Base-by-base conservation (phyloP, 1,284 basidiomycete genomes). In the Boletus smithii region DNA sequence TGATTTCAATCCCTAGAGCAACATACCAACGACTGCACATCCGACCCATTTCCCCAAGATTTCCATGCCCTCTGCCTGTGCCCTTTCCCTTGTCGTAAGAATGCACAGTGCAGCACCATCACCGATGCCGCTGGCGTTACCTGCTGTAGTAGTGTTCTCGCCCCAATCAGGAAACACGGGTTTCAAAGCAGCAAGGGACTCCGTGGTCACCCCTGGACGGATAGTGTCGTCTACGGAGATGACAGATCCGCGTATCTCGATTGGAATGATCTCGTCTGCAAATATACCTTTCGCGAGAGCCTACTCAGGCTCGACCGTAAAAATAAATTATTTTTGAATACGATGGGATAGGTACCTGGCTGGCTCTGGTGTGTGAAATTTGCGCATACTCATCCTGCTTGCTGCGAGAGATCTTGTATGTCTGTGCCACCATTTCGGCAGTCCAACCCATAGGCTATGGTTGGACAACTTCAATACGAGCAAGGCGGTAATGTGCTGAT, bases 51-150 rank as follows among this genome's bases (percentile, higher is more conserved):
- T 98, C 46, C 83, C 95, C 30, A 97, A 56, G 57, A 99, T 83
- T 24, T 89, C 80, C 73, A 95, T 80, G 26, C 88, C 91, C 55
- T 93, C 85, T 65, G 81, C 80, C 69, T 90, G 80, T 16, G 95
- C 95, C 38, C 82, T 79, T 49, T 80, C 82, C 45, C 95, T 80
- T 34, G 91, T 87, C 8, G 91, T 92, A 54, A 99, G 73, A 42
- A 99, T 78, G 50, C 91, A 90, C 16, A 95, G 72, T 8, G 92
- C 95, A 26, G 94, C 95, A 46, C 95, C 95, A 66, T 99, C 95
- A 9, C 93, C 93, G 26, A 98, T 81, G 48, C 95, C 94, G 54
- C 91, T 95, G 1, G 95, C 91, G 67, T 97, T 97, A 17, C 88
- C 89, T 39, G 92, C 83, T 59, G 92, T 95, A 0, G 89, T 91